Evolutionary conservation across 2,329 filamentous ascomycete genomes (phyloP).

Genomic region (Anisogramma anomala): DNA sequence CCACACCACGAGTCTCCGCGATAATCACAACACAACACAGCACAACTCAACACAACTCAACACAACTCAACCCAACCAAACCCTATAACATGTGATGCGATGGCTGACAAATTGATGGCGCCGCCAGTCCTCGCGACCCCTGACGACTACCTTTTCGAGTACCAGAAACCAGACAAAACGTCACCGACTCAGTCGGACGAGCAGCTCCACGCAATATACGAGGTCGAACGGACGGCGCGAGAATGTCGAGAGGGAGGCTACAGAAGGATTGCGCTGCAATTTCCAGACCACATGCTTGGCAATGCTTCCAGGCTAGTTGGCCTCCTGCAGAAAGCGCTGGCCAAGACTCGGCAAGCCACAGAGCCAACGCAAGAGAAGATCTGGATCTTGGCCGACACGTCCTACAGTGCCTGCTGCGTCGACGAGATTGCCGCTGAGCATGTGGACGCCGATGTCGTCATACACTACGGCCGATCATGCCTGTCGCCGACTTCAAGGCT

Average conservation of each 20-base stretch:
- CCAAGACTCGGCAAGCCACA: slow-evolving; percentile 8
- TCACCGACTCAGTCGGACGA: slow-evolving; percentile 37
- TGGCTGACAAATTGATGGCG: slow-evolving; percentile 37
- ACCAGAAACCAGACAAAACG: slow-evolving; percentile 28
- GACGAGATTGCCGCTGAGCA: slow-evolving; percentile 96
- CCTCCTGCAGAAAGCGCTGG: slow-evolving; percentile 35
- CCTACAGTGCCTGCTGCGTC: slow-evolving; percentile 93
- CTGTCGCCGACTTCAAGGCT: slow-evolving; percentile 79
- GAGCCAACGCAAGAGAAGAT: slow-evolving; percentile 31
- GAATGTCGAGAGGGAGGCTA: slow-evolving; percentile 66
- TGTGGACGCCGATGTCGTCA: slow-evolving; percentile 75
- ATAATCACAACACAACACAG: no score
- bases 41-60: no score
- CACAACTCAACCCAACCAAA: no score
- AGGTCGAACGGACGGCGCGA: slow-evolving; percentile 65
- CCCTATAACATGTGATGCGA: no score
- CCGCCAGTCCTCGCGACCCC: slow-evolving; percentile 54
- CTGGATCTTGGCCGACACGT: slow-evolving; percentile 87
- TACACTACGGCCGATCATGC: slow-evolving; percentile 90
- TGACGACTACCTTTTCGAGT: slow-evolving; percentile 46
- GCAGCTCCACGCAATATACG: slow-evolving; percentile 67
- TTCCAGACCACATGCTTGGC: slow-evolving; percentile 82
- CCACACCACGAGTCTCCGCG: no score
- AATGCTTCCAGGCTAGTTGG: slow-evolving; percentile 75
- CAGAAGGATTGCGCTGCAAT: slow-evolving; percentile 78